Evolutionary conservation across 495 filamentous ascomycete genomes (phyloP).

Genomic region (Parathielavia hyrcaniae): DNA sequence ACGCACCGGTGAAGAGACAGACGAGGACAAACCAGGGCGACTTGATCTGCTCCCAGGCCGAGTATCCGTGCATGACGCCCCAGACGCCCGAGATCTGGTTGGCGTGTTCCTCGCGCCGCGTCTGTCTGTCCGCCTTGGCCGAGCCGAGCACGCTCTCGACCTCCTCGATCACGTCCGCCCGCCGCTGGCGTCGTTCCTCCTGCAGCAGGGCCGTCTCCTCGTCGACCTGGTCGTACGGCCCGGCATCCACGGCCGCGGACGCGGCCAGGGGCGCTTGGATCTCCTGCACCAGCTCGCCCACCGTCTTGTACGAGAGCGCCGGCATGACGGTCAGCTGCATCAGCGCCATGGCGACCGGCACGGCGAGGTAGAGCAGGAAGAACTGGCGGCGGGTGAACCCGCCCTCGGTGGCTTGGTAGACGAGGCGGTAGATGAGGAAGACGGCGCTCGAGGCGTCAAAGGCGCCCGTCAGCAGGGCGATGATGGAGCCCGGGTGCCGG

Average conservation of each 20-base stretch:
- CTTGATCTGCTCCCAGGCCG: slow-evolving; percentile 66
- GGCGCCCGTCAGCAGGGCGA: slow-evolving; percentile 79
- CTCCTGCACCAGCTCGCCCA: slow-evolving; percentile 71
- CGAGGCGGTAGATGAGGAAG: slow-evolving; percentile 76
- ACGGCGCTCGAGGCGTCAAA: slow-evolving; percentile 87
- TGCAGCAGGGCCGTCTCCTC: slow-evolving; percentile 54
- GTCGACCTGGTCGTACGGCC: slow-evolving; percentile 53
- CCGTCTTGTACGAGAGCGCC: slow-evolving; percentile 74
- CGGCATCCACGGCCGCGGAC: slow-evolving; percentile 13
- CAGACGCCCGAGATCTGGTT: slow-evolving; percentile 68
- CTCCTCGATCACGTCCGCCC: slow-evolving; percentile 62
- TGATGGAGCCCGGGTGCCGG: slow-evolving; percentile 72
- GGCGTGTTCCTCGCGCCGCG: slow-evolving; percentile 50
- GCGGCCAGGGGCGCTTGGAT: slow-evolving; percentile 46
- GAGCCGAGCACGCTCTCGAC: slow-evolving; percentile 66
- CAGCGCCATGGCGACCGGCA: slow-evolving; percentile 63
- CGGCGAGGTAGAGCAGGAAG: slow-evolving; percentile 69
- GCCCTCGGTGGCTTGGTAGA: slow-evolving; percentile 58
- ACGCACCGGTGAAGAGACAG: slow-evolving; percentile 62
- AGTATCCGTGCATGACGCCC: slow-evolving; percentile 77
- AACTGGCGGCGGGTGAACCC: slow-evolving; percentile 60
- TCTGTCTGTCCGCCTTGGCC: slow-evolving; percentile 51
- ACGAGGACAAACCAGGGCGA: slow-evolving; percentile 87
- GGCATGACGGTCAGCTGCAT: slow-evolving; percentile 75
- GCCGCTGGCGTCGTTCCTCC: slow-evolving; percentile 57